A percentile compares a stretch with the other conserved stretches of the same genome.
Conservation (phyloP, 345 rosid species). For the Garcia nutans region DNA sequence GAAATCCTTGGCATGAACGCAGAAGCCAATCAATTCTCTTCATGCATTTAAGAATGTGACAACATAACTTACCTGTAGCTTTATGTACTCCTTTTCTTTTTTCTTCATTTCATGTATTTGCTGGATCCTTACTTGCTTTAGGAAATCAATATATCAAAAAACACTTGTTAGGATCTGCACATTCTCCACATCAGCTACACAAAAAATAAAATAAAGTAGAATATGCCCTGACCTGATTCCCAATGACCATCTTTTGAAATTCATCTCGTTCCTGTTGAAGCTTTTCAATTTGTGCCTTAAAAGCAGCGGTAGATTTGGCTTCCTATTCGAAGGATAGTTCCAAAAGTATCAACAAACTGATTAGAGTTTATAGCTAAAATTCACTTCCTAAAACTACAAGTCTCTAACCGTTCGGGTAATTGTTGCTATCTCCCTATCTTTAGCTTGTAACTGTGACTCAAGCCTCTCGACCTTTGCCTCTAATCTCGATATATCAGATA, state of each 20-base stretch:
- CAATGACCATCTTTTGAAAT: slow-evolving; percentile 95
- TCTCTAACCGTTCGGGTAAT: slow-evolving; percentile 75
- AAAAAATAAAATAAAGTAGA: slow-evolving; percentile 2
- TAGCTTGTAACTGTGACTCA: slow-evolving; percentile 73
- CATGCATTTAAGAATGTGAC: background rate
- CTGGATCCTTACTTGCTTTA: slow-evolving; percentile 96
- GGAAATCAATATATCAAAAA: slow-evolving; percentile 24
- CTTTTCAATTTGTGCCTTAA: slow-evolving; percentile 86
- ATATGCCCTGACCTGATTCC: slow-evolving; percentile 65
- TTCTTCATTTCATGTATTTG: slow-evolving; percentile 97
- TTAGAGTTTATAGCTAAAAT: slow-evolving; percentile 11
- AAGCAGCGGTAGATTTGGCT: slow-evolving; percentile 83
- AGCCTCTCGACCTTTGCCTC: slow-evolving; percentile 95
- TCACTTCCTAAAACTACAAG: slow-evolving; percentile 12
- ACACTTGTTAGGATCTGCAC: slow-evolving; percentile 18
- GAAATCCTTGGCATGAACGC: slow-evolving; percentile 1
- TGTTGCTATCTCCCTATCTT: slow-evolving; percentile 92
- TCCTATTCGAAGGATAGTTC: slow-evolving; percentile 44
- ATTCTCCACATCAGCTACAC: slow-evolving; percentile 1
- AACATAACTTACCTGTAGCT: slow-evolving; percentile 64
- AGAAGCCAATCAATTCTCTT: slow-evolving; percentile 4
- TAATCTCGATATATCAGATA: slow-evolving; percentile 78
- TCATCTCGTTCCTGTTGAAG: slow-evolving; percentile 94
- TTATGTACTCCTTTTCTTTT: slow-evolving; percentile 92
- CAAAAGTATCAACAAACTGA: slow-evolving; percentile 14